phyloP scores from a whole-genome alignment of 306 rosid species.

The Vigna radiata region DNA sequence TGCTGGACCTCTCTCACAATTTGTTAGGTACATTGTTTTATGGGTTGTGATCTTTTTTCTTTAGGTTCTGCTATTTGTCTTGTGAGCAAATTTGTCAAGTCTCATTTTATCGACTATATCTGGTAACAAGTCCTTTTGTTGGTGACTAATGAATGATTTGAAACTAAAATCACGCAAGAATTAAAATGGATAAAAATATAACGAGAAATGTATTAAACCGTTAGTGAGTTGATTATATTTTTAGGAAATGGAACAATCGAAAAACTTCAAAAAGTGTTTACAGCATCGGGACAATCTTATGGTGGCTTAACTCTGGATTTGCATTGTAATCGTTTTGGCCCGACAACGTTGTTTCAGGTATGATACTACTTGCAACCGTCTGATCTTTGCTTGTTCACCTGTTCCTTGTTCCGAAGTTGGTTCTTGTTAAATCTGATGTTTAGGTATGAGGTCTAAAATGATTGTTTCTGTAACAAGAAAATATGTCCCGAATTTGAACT shows the following conservation, averaged over 20 bases:
- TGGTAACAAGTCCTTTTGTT: slow-evolving; percentile 26
- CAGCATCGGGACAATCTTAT: slow-evolving; percentile 70
- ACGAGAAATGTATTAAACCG: slow-evolving; percentile 28
- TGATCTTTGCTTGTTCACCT: slow-evolving; percentile 31
- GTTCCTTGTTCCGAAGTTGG: slow-evolving; percentile 24
- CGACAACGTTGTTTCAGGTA: slow-evolving; percentile 83
- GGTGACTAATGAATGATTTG: slow-evolving; percentile 10
- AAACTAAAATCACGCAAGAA: slow-evolving; percentile 6
- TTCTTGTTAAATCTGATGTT: slow-evolving; percentile 28
- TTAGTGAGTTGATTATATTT: slow-evolving; percentile 40
- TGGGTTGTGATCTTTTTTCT: slow-evolving; percentile 33
- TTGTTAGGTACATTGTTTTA: slow-evolving; percentile 63
- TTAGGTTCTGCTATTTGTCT: slow-evolving; percentile 3
- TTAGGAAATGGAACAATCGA: slow-evolving; percentile 91
- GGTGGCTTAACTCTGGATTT: slow-evolving; percentile 84
- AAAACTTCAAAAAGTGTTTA: slow-evolving; percentile 79
- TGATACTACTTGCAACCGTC: slow-evolving; percentile 38
- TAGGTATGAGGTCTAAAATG: slow-evolving; percentile 32
- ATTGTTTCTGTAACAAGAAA: slow-evolving; percentile 5
- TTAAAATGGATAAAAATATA: neutral
- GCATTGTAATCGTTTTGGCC: slow-evolving; percentile 90
- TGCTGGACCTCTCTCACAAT: slow-evolving; percentile 96
- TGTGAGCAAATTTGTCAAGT: slow-evolving; percentile 29
- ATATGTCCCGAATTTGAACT: slow-evolving; percentile 28
- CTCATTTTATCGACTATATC: slow-evolving; percentile 20